phyloP scores from a whole-genome alignment of 495 filamentous ascomycete species.

The Trichoderma gamsii region DNA sequence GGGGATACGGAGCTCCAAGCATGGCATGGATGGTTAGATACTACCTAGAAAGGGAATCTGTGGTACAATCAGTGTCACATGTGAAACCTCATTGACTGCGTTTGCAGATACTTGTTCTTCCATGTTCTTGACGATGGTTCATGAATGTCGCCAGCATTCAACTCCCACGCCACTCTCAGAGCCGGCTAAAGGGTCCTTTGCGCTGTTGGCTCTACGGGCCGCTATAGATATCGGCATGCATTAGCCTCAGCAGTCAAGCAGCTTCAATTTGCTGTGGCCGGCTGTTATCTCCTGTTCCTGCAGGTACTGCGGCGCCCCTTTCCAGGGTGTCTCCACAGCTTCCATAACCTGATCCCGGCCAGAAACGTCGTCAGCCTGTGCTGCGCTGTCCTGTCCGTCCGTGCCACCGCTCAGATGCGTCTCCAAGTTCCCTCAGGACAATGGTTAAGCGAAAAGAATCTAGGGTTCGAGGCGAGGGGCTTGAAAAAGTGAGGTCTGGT shows the following conservation, averaged over 20 bases:
- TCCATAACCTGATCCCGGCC: constrained; percentile 1
- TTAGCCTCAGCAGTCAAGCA: neutral
- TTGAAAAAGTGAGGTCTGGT: neutral
- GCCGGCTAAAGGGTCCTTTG: neutral
- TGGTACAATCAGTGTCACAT: no score
- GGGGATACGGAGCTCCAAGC: no score
- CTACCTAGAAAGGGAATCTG: no score
- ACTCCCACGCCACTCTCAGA: no score
- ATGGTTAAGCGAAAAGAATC: constrained; percentile 1
- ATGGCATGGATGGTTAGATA: no score
- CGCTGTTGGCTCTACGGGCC: neutral
- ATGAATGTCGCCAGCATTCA: no score
- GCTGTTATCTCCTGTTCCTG: constrained; percentile 9
- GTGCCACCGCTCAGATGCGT: neutral
- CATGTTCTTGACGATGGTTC: no score
- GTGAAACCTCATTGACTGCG: no score
- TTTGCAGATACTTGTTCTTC: no score
- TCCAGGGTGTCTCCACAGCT: constrained; percentile 13
- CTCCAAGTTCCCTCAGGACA: constrained; percentile 11
- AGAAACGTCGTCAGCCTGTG: neutral
- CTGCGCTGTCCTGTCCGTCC: neutral
- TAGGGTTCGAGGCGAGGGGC: neutral
- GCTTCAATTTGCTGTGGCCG: constrained; percentile 6
- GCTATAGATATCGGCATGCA: neutral
- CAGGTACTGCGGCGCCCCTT: constrained; percentile 10